A percentile compares a stretch with the other conserved stretches of the same genome.
phyloP scores from a whole-genome alignment of 345 rosid genomes.

The Conringia planisiliqua region DNA sequence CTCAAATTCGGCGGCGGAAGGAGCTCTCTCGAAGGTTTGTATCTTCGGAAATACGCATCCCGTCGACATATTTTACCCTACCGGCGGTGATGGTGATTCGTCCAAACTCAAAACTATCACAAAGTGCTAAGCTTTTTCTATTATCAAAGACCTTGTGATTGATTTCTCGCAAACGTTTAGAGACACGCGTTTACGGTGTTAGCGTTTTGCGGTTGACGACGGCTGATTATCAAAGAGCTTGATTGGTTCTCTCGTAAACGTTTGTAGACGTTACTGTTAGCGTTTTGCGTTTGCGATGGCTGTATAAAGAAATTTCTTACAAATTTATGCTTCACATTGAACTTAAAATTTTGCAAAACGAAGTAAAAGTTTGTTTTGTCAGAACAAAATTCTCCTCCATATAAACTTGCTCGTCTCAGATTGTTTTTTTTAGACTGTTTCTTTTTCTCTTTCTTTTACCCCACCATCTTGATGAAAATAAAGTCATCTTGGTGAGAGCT shows the following conservation, averaged over 20 bases:
- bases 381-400: neutral
- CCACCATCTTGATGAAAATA: neutral
- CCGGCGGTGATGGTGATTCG: neutral
- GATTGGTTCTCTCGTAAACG: no score
- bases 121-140: neutral
- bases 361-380: no score
- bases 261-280: no score
- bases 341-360: neutral
- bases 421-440: neutral
- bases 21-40: conserved; percentile 44
- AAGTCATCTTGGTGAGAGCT: conserved; percentile 1
- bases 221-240: neutral
- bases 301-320: neutral
- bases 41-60: conserved; percentile 36
- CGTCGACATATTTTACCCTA: conserved; percentile 19
- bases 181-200: neutral
- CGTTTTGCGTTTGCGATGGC: neutral
- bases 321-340: neutral
- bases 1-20: conserved; percentile 49
- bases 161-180: neutral
- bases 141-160: neutral
- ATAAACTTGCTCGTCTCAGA: neutral
- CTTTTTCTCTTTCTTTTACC: neutral
- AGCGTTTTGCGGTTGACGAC: neutral
- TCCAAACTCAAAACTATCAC: neutral